Conservation (phyloP, 352 stramenopile species). For the Globisporangium nunn region DNA sequence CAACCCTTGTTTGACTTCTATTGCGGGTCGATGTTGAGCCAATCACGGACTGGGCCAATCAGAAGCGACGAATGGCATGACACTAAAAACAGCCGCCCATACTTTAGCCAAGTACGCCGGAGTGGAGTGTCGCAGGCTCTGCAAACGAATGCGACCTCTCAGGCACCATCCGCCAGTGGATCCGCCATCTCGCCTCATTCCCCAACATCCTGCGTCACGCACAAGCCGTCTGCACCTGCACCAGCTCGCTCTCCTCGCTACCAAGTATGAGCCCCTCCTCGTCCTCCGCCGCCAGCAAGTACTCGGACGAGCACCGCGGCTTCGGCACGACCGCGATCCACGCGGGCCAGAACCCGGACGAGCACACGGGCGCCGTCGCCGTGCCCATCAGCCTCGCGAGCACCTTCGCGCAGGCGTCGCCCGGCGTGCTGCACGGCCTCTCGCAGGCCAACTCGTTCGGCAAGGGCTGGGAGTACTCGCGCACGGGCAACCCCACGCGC, state of each 20-base stretch:
- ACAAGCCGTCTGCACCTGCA: background rate
- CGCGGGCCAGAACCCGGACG: slow-evolving; percentile 69
- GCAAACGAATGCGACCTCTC: background rate
- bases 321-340: slow-evolving; percentile 84
- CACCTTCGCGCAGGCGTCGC: slow-evolving; percentile 84
- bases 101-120: too few species aligned
- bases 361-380: slow-evolving; percentile 71
- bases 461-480: slow-evolving; percentile 94
- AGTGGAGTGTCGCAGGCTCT: background rate
- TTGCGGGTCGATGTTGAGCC: too few species aligned
- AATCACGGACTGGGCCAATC: too few species aligned
- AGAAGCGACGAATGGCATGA: too few species aligned
- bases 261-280: slow-evolving; percentile 22
- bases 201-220: slow-evolving; percentile 4
- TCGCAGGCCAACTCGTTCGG: slow-evolving; percentile 87
- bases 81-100: too few species aligned
- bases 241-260: background rate
- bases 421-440: slow-evolving; percentile 66
- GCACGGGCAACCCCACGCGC: slow-evolving; percentile 94
- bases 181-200: slow-evolving; percentile 3
- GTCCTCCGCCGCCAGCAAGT: slow-evolving; percentile 28
- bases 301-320: slow-evolving; percentile 71
- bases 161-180: too few species aligned
- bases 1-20: too few species aligned
- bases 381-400: slow-evolving; percentile 90